Percentiles rank a stretch among this genome's conserved stretches.
phyloP scores from a whole-genome alignment of 257 asterid genomes.

The Capsicum pubescens region DNA sequence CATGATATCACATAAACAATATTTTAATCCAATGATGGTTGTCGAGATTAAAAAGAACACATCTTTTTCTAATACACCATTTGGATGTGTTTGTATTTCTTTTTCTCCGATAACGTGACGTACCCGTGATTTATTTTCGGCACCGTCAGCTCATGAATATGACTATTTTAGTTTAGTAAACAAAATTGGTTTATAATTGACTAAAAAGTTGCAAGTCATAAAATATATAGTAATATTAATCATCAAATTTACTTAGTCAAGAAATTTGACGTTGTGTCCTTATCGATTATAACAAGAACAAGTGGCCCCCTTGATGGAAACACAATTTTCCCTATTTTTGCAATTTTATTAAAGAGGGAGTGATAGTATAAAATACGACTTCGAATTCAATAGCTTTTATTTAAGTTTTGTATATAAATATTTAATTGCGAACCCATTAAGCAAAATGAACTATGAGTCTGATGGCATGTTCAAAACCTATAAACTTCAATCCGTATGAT shows the following conservation, averaged over 20 bases:
- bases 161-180: constrained; percentile 38
- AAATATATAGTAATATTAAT: not conserved
- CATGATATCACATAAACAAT: not conserved
- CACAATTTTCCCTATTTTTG: not conserved
- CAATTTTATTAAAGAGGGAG: not conserved
- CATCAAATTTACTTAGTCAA: not conserved
- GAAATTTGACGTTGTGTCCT: not conserved
- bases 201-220: constrained; percentile 29
- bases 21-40: not conserved
- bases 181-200: constrained; percentile 40
- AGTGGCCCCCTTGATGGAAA: constrained; percentile 29
- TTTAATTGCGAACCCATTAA: too few relatives aligned
- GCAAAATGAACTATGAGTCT: too few relatives aligned
- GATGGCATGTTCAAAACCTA: too few relatives aligned
- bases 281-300: not conserved
- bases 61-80: not conserved
- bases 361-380: too few relatives aligned
- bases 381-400: too few relatives aligned
- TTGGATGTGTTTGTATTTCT: constrained; percentile 14
- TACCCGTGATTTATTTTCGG: constrained; percentile 14
- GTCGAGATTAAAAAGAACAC: not conserved
- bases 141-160: constrained; percentile 24
- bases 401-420: too few relatives aligned
- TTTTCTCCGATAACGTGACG: constrained; percentile 37
- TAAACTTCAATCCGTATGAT: too few relatives aligned